Base-by-base conservation (phyloP, 1,284 basidiomycete genomes). In the Coniferiporia weirii region DNA sequence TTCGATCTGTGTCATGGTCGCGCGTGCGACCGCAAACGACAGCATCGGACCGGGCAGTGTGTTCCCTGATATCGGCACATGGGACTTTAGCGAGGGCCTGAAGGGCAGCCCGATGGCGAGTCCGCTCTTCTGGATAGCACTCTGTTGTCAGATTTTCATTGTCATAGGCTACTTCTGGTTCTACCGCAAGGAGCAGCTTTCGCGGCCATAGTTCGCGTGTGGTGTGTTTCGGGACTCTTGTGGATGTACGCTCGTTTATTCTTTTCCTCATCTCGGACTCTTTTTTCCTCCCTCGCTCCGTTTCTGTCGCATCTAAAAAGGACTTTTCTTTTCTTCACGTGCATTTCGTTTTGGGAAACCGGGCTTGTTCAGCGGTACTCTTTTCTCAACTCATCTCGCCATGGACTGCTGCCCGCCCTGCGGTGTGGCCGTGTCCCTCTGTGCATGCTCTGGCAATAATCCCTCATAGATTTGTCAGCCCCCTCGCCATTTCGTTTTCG, bases 81-180 rank as follows among this genome's bases (percentile, higher is more conserved):
- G 92, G 92, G 87, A 93, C 72, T 89, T 93, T 68, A 75, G 77
- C 19, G 75, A 86, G 17, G 87, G 87, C 36, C 71, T 89, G 5
- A 69, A 75, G 67, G 87, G 85, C 63, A 91, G 89, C 66, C 89
- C 89, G 13, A 84, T 92, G 81, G 88, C 86, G 19, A 78, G 81
- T 34, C 84, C 89, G 56, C 77, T 90, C 59, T 96, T 96, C 80
- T 96, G 93, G 93, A 73, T 94, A 52, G 92, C 91, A 58, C 78
- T 96, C 54, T 68, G 83, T 8, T 89, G 83, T 69, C 89, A 91
- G 69, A 69, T 95, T 59, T 71, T 93, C 63, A 93, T 96, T 68
- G 91, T 95, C 58, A 74, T 88, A 61, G 93, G 93, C 20, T 96
- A 95, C 77, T 93, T 95, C 78, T 90, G 90, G 89, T 94, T 95